These are phyloP conservation scores for Huntiella bhutanensis DNA, from an alignment of 2,329 filamentous ascomycete genomes.

Conservation along the genomic window DNA sequence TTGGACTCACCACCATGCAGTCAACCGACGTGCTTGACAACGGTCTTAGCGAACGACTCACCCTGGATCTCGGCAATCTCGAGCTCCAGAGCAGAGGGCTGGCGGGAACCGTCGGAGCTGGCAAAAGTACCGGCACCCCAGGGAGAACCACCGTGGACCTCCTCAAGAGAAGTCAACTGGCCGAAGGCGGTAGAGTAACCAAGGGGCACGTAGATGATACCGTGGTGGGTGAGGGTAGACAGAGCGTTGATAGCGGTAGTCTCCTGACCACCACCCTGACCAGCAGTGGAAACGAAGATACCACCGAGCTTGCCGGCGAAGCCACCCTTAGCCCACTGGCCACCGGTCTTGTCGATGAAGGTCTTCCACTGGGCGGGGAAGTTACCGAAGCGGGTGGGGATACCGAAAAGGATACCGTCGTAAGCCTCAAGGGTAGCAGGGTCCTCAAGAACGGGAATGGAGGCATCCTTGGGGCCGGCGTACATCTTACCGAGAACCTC, in stretches of 20 bases:
- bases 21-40: slow-evolving; percentile 59
- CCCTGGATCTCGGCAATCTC: slow-evolving; percentile 68
- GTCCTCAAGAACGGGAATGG: slow-evolving; percentile 43
- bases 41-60: slow-evolving; percentile 60
- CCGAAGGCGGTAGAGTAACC: slow-evolving; percentile 71
- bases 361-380: slow-evolving; percentile 91
- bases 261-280: slow-evolving; percentile 80
- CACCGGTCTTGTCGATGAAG: slow-evolving; percentile 81
- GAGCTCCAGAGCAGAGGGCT: slow-evolving; percentile 58
- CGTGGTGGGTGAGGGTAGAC: slow-evolving; percentile 81
- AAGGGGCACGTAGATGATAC: slow-evolving; percentile 88
- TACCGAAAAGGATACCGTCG: slow-evolving; percentile 81
- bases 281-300: slow-evolving; percentile 75
- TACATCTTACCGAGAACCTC: slow-evolving; percentile 84
- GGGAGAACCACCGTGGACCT: slow-evolving; percentile 70
- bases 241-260: slow-evolving; percentile 62
- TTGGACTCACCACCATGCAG: slow-evolving; percentile 41
- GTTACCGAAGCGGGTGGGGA: slow-evolving; percentile 92
- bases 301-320: slow-evolving; percentile 81
- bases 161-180: slow-evolving; percentile 48
- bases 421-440: slow-evolving; percentile 47
- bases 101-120: slow-evolving; percentile 59
- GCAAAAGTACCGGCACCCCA: slow-evolving; percentile 94
- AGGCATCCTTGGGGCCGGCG: slow-evolving; percentile 55
- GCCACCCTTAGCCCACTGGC: slow-evolving; percentile 60